Evolutionary conservation across 345 rosid genomes (phyloP), one percentile per base, ranked within the genome.

Genomic region (Ceriops decandra): DNA sequence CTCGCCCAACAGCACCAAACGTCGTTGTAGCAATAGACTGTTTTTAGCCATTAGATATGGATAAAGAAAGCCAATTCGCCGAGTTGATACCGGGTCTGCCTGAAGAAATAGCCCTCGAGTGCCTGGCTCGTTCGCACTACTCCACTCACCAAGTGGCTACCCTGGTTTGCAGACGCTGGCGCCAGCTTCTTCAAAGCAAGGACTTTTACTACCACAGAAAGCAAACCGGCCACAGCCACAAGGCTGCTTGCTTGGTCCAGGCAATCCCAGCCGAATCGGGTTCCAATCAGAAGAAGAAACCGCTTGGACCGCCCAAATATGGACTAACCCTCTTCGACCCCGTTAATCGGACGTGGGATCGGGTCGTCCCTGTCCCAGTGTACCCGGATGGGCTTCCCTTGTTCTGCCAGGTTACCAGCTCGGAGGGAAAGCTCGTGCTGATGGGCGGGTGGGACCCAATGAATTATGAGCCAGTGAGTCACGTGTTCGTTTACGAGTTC

Each of bases 401-500:
- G 81, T 89, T 86, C 65, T 85, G 86, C 74, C 87, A 83, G 60
- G 32, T 85, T 62, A 83, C 82, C 5, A 73, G 90, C 56, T 78
- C 77, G 32, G 92, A 83, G 27, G 87, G 87, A 63, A 79, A 81
- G 80, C 82, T 89, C 16, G 82, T 85, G 31, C 71, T 85, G n/a
- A 68, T 87, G 83, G 95, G 92, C 30, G 92, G 88, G 21, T 89
- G 95, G 91, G 83, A 87, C 69, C 91, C 87, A 26, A 79, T 24
- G 56, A 82, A 68, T 51, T 88, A 86, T 69, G 82, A 81, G 38
- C 88, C 85, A 27, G 71, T 85, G 60, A 72, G 74, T 16, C 82
- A 77, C 56, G 88, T 89, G 31, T 85, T 80, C 62, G 76, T 84
- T 8, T 87, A 84, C 67, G 88, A 89, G 26, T 82, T 87, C 69